These are phyloP conservation scores for Apiotrichum gamsii DNA, from an alignment of 1,284 basidiomycete species.

Conservation along the genomic window DNA sequence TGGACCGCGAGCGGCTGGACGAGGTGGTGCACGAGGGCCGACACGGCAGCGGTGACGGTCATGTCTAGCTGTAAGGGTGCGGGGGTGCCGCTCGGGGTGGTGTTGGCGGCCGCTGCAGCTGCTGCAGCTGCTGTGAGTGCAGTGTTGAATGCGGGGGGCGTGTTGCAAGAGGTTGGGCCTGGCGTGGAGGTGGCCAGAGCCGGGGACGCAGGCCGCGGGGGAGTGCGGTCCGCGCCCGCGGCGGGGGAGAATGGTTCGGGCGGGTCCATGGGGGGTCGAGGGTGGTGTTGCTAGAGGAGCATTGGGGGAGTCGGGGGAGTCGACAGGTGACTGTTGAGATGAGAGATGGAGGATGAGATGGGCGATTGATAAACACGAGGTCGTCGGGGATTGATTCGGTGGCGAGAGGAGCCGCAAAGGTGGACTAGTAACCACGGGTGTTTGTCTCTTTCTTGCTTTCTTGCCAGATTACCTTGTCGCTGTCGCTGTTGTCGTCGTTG, in stretches of 20 bases:
- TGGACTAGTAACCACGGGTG: too few species aligned
- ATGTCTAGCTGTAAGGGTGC: slow-evolving; percentile 23
- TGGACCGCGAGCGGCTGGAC: slow-evolving; percentile 31
- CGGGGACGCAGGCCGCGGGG: slow-evolving; percentile 2
- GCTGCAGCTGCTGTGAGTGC: background rate
- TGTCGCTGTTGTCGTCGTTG: too few species aligned
- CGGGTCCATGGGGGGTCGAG: slow-evolving; percentile 5
- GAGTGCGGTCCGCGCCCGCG: background rate
- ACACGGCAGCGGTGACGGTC: slow-evolving; percentile 33
- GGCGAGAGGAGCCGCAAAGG: too few species aligned
- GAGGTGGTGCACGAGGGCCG: slow-evolving; percentile 37
- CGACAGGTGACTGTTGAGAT: too few species aligned
- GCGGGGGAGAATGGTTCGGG: slow-evolving; percentile 2
- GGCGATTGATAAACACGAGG: too few species aligned
- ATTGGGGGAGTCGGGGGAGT: too few species aligned
- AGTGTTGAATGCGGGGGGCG: background rate
- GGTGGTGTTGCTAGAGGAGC: too few species aligned
- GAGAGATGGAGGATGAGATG: too few species aligned
- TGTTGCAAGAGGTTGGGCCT: too few species aligned
- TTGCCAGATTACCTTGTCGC: too few species aligned
- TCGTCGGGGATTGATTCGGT: too few species aligned
- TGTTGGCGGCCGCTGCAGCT: slow-evolving; percentile 3
- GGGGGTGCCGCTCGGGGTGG: background rate
- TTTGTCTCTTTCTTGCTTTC: too few species aligned
- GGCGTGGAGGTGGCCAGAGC: background rate